Evolutionary conservation across 352 stramenopile genomes (phyloP).

Genomic region (Phytophthora colocasiae): DNA sequence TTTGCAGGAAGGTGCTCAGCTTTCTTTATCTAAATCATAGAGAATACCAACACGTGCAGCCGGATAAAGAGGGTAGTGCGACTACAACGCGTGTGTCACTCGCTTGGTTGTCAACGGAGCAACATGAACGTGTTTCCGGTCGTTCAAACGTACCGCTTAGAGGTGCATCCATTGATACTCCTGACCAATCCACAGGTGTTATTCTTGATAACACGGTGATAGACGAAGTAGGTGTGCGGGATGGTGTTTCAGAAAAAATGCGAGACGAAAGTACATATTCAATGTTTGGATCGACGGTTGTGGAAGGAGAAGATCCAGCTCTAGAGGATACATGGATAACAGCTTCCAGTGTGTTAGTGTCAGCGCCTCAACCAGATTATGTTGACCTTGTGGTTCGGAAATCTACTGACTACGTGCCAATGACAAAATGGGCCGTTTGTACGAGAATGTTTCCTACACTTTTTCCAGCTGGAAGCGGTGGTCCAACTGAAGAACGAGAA

Average conservation of each 20-base stretch:
- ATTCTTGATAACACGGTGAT: too few relatives aligned
- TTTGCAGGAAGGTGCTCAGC: background rate
- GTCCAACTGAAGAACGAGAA: constrained; percentile 18
- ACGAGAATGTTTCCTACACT: constrained; percentile 30
- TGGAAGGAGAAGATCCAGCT: background rate
- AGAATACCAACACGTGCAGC: background rate
- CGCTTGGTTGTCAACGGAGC: too few relatives aligned
- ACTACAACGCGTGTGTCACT: background rate
- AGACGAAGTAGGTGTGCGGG: too few relatives aligned
- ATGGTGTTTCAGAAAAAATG: background rate
- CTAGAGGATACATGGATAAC: background rate
- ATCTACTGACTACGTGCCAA: background rate
- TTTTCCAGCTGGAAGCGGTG: constrained; percentile 34
- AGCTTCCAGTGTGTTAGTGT: background rate
- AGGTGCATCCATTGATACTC: too few relatives aligned
- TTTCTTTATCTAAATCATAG: background rate
- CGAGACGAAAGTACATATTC: constrained; percentile 8
- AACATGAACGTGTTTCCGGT: too few relatives aligned
- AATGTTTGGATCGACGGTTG: background rate
- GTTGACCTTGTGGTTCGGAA: constrained; percentile 8
- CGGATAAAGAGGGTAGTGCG: background rate
- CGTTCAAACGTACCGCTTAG: too few relatives aligned
- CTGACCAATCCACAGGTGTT: too few relatives aligned
- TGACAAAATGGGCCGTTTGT: constrained; percentile 1
- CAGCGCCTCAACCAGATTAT: background rate